Base-by-base conservation (phyloP, 2,329 filamentous ascomycete species). In the Ceratocystis lukuohia region DNA sequence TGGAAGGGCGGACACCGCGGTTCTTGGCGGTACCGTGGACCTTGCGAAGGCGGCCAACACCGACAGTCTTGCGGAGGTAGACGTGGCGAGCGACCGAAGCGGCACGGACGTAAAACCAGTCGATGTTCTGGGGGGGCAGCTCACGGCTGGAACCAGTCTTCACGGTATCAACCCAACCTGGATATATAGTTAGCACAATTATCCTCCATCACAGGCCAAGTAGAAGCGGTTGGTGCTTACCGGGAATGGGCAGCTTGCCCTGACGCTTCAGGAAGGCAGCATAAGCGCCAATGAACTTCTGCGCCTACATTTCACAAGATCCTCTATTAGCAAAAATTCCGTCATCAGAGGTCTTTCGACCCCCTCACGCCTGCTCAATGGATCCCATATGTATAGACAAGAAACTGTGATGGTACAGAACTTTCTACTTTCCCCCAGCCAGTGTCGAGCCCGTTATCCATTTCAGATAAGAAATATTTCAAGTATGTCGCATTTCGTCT, bases 21-120 rank as follows among this genome's bases (percentile, higher is more conserved):
- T 97, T 99, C 88, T 96, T 96, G 83, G 89, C 88, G 74, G 86
- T 88, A 75, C 91, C 94, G 86, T 99, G 94, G 72, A 88, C 89
- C 84, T 96, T 96, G 80, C 93, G 89, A 74, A 99, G 87, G 77
- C 94, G 91, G 81, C 94, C 94, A 74, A 99, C 91, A 85, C 94
- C 94, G 77, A 99, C 92, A 71, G 92, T 96, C 86, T 99, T 99
- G 83, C 94, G 89, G 79, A 99, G 85, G 86, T 99, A 99, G 84
- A 99, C 88, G 85, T 97, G 93, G 77, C 92, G 91, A 76, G 94
- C 94, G 77, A 99, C 88, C 72, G 93, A 87, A 74, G 94, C 94
- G 75, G 93, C 92, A 77, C 94, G 92, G 78, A 86, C 79, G 80
- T 87, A 89, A 84, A 86, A 95, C 94, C 94, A 99, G 86, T 99